A percentile compares a stretch with the other conserved stretches of the same genome.
Conservation (phyloP, 331 rosid species). For the Prunus yedoensis region DNA sequence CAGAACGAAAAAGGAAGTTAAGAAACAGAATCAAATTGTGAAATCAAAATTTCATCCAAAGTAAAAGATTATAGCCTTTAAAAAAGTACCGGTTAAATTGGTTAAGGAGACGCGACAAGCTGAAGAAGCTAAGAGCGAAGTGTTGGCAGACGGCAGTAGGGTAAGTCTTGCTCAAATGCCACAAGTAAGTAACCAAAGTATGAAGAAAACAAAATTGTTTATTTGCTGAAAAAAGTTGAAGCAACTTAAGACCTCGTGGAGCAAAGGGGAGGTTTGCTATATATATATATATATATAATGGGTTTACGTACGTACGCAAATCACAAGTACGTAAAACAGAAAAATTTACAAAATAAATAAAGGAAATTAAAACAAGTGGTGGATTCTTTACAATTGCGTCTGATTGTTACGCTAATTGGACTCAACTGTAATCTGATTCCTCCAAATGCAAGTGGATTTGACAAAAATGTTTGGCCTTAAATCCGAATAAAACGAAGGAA, state of each 20-base stretch:
- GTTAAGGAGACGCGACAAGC: conserved; percentile 15
- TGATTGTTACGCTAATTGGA: conserved; percentile 15
- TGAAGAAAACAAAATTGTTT: neutral
- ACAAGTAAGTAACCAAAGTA: neutral
- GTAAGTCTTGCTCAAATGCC: neutral
- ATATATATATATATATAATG: neutral
- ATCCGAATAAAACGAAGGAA: neutral
- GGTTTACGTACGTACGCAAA: no score
- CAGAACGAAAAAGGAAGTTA: neutral
- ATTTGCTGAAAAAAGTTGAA: conserved; percentile 11
- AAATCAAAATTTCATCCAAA: neutral
- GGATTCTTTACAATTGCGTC: conserved; percentile 31
- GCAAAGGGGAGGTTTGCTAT: neutral
- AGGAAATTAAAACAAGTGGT: neutral
- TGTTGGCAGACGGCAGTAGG: neutral
- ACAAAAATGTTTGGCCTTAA: conserved; percentile 11
- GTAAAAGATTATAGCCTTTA: neutral
- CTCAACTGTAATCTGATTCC: conserved; percentile 35
- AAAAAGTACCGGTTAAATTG: neutral
- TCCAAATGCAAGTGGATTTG: conserved; percentile 24
- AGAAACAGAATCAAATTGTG: neutral
- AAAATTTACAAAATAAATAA: neutral
- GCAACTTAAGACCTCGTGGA: conserved; percentile 11
- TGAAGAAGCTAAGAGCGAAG: conserved; percentile 7
- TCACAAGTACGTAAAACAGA: no score